A percentile compares a stretch with the other conserved stretches of the same genome.
Evolutionary conservation across 148 eudicot species (phyloP).

Genomic region (Talinum fruticosum): DNA sequence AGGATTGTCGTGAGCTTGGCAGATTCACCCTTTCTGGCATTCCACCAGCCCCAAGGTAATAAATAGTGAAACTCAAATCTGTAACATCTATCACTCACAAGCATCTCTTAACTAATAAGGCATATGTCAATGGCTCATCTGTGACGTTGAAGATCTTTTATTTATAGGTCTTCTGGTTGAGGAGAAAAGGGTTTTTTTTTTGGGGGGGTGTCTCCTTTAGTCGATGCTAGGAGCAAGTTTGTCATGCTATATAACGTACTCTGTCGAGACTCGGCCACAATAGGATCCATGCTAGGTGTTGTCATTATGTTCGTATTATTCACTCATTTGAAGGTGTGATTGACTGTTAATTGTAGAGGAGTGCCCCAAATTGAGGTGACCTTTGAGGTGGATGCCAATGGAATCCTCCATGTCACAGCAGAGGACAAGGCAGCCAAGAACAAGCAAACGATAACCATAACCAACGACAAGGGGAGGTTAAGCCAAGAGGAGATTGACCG

Average conservation of each 20-base stretch:
- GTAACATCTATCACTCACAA: no score
- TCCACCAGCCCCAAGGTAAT: constrained; percentile 65
- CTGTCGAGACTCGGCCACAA: no score
- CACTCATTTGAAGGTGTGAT: neutral
- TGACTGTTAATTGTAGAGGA: constrained; percentile 34
- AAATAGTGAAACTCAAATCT: neutral
- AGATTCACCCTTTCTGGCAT: constrained; percentile 48
- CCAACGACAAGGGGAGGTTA: constrained; percentile 50
- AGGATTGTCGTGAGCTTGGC: constrained; percentile 54
- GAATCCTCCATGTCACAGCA: constrained; percentile 57
- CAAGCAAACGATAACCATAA: constrained; percentile 47
- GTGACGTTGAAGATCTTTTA: no score
- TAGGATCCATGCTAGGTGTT: neutral
- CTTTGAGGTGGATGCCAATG: constrained; percentile 60
- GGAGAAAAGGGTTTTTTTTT: no score
- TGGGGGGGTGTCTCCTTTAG: no score
- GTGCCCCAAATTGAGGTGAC: constrained; percentile 66
- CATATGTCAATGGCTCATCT: no score
- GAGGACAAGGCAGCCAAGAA: constrained; percentile 66
- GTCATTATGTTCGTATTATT: neutral
- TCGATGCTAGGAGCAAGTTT: no score
- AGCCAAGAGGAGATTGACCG: constrained; percentile 49
- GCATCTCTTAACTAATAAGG: no score
- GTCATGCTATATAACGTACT: no score
- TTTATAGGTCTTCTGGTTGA: no score